Base-by-base conservation (phyloP, 306 rosid species). In the Quercus alba region DNA sequence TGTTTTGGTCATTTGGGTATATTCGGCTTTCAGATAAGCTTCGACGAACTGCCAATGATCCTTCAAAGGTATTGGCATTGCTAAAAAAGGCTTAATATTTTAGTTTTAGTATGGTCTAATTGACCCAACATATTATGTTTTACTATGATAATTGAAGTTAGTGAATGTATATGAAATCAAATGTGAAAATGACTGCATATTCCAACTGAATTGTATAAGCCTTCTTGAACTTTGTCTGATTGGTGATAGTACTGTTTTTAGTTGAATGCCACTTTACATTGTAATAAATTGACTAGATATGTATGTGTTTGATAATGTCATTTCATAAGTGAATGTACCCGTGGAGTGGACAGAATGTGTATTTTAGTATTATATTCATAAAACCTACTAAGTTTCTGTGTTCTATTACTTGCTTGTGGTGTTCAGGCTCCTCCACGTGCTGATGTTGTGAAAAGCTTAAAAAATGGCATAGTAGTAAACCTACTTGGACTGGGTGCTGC, bases 391-490 rank as follows among this genome's bases (percentile, higher is more conserved):
- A 7, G 66, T 56, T 70, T 56, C 49, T 8, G 14, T 33, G 20
- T 35, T 57, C 0, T 69, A 26, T 17, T 33, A 38, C 58, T 35
- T 70, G 61, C n/a, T 56, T 9, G 10, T 15, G 26, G 72, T 31
- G 84, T 82, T 72, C 89, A 96, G 99, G 98, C 97, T 72, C 99
- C 99, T 61, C 90, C 99, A 35, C 99, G 99, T 1, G 95, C 98
- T n/a, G 98, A 96, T 78, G 99, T 93, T 58, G 89, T 96, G 81
- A 93, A 87, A 80, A 85, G 94, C 88, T 84, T 96, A 62, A 90
- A 76, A 83, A 96, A 90, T 63, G 99, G 99, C 70, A 93, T 96
- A 23, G 77, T 77, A 17, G 62, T 96, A 83, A 96, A 96, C 89
- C 85, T 93, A 10, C 77, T 96, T 84, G 99, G 99, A 20, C 87